Conservation (phyloP, 495 filamentous ascomycete species). For the Penicillium manginii region DNA sequence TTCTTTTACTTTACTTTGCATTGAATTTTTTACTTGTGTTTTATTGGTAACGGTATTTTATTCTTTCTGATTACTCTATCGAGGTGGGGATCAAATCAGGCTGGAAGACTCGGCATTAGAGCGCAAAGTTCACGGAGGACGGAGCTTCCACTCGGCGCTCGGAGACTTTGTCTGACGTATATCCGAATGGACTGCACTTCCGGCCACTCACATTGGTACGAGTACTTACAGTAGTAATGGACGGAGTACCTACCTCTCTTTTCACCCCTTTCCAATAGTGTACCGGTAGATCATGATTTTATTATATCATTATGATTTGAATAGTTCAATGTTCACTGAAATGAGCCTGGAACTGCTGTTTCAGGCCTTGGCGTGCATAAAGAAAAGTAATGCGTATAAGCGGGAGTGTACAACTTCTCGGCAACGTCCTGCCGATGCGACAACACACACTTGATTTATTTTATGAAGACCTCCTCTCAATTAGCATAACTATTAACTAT, state of each 20-base stretch:
- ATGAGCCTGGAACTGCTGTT: background rate
- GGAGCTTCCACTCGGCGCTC: constrained; percentile 27
- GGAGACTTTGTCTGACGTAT: constrained; percentile 31
- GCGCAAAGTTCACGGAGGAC: constrained; percentile 25
- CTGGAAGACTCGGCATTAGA: constrained; percentile 30
- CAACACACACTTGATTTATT: background rate
- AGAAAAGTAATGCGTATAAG: constrained; percentile 15
- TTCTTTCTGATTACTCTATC: constrained; percentile 19
- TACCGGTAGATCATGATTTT: background rate
- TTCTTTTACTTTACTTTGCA: constrained; percentile 12
- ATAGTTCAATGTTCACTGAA: background rate
- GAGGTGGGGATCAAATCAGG: constrained; percentile 4
- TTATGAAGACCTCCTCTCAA: background rate
- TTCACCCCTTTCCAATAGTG: too few relatives aligned
- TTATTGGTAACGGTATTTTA: background rate
- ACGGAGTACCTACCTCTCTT: too few relatives aligned
- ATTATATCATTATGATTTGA: background rate
- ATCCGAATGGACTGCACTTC: constrained; percentile 28
- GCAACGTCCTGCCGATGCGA: constrained; percentile 20
- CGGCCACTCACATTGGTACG: constrained; percentile 15
- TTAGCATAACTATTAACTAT: background rate
- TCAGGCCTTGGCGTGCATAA: constrained; percentile 12
- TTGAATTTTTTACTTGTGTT: constrained; percentile 7
- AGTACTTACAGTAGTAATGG: too few relatives aligned
- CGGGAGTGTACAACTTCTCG: constrained; percentile 7